Evolutionary conservation across 805 yeast species (phyloP), one percentile per base, ranked within the genome.

Genomic region (Priceomyces melissophilus): DNA sequence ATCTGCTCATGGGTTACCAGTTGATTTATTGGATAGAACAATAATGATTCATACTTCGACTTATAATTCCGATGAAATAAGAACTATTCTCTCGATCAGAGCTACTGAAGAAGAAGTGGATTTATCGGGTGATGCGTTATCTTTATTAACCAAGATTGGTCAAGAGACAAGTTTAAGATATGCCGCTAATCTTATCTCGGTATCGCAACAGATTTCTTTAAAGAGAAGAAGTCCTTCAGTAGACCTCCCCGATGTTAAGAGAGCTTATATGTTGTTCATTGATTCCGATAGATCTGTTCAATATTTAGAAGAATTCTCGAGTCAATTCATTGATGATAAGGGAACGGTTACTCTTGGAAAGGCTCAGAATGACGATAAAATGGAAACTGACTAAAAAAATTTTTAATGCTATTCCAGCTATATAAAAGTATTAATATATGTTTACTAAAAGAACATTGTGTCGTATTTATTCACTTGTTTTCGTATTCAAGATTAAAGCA

Each of bases 1-100:
- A 64, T 84, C 96, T 1, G 96, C 99, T 15, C 99, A 93, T 62
- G 99, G 99, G n/a, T 73, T 93, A 44, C 99, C 99, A 32, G 75
- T 86, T 44, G 99, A 93, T 71, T 73, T 93, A 54, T 81, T 93
- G 54, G 99, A 93, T 67, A 79, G 99, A 62, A 79, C 95, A 28
- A 84, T 93, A 50, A 93, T 93, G 47, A 88, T 93, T 49, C 89
- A 93, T 57, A 95, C 99, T 1, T 65, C 78, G 12, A 71, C 79
- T 35, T 93, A 93, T 69, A 71, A 75, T 44, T 80, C 78, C 43
- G 90, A 87, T 44, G 99, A 93, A 64, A 84, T 91, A 56, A 78
- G 84, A 56, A 81, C 89, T 37, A 93, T 93, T 55, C 70, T 93
- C 47, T 73, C 86, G 25, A 93, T 91, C 54, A 81, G 99, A 58